These are phyloP conservation scores for Pyricularia pennisetigena DNA, from an alignment of 2,329 filamentous ascomycete species.

Conservation along the genomic window DNA sequence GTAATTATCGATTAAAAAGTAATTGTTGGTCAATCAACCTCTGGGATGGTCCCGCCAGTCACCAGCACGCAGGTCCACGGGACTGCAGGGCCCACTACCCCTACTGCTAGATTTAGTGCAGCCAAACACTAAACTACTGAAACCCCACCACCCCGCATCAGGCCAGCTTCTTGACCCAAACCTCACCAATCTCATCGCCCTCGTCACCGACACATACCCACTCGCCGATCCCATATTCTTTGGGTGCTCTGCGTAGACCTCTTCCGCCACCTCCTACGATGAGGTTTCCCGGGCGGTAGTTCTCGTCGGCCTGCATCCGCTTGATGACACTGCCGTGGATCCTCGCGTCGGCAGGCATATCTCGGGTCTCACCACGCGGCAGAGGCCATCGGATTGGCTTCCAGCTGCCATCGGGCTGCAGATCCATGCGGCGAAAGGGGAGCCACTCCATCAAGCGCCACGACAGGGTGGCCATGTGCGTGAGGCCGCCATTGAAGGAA, in stretches of 20 bases:
- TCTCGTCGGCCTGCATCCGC: slow-evolving; percentile 52
- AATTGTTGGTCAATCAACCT: too few relatives aligned
- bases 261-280: slow-evolving; percentile 72
- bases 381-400: slow-evolving; percentile 72
- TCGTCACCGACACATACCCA: slow-evolving; percentile 58
- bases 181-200: slow-evolving; percentile 60
- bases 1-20: not conserved
- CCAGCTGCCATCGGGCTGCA: slow-evolving; percentile 64
- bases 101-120: too few relatives aligned
- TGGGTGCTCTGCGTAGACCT: slow-evolving; percentile 51
- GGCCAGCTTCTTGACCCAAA: slow-evolving; percentile 39
- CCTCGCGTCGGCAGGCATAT: slow-evolving; percentile 60
- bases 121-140: not conserved
- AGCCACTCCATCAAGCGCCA: slow-evolving; percentile 79
- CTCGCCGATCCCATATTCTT: slow-evolving; percentile 56
- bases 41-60: too few relatives aligned
- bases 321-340: slow-evolving; percentile 68
- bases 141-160: not conserved
- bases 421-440: slow-evolving; percentile 72
- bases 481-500: slow-evolving; percentile 50
- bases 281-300: slow-evolving; percentile 68
- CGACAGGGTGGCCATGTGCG: slow-evolving; percentile 42
- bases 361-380: slow-evolving; percentile 66
- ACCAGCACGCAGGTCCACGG: too few relatives aligned
- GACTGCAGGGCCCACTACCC: too few relatives aligned